These are phyloP conservation scores for Epicoccum nigrum DNA, from an alignment of 2,329 filamentous ascomycete species.

Conservation along the genomic window DNA sequence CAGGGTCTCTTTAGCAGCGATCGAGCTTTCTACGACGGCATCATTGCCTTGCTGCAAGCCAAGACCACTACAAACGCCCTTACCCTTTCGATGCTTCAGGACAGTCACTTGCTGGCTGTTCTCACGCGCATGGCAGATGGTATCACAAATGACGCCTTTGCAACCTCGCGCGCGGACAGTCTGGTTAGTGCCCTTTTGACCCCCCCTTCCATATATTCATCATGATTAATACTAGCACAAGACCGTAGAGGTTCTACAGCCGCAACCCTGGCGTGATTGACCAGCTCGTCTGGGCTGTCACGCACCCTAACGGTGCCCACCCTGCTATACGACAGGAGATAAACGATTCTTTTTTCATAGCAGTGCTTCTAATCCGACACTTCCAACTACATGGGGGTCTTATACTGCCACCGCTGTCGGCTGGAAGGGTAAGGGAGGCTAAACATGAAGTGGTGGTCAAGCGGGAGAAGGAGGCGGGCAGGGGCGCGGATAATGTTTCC, in stretches of 20 bases:
- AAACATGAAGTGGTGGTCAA: neutral
- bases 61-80: too few species aligned
- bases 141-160: too few species aligned
- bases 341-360: conserved; percentile 4
- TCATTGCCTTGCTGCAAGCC: too few species aligned
- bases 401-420: conserved; percentile 11
- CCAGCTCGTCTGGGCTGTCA: conserved; percentile 17
- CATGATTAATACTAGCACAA: too few species aligned
- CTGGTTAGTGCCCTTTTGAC: neutral
- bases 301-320: conserved; percentile 3
- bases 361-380: conserved; percentile 17
- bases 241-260: conserved; percentile 3
- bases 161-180: neutral
- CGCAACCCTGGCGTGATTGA: conserved; percentile 1
- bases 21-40: too few species aligned
- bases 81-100: too few species aligned
- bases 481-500: neutral
- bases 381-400: conserved; percentile 21
- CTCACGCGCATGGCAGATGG: too few species aligned
- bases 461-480: neutral
- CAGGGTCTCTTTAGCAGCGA: too few species aligned
- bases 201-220: neutral
- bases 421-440: conserved; percentile 1
- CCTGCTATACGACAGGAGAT: conserved; percentile 6
- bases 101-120: too few species aligned